Evolutionary conservation across 2,329 filamentous ascomycete genomes (phyloP), one percentile per base, ranked within the genome.

Genomic region (Graphilbum ipis-grandicollis): DNA sequence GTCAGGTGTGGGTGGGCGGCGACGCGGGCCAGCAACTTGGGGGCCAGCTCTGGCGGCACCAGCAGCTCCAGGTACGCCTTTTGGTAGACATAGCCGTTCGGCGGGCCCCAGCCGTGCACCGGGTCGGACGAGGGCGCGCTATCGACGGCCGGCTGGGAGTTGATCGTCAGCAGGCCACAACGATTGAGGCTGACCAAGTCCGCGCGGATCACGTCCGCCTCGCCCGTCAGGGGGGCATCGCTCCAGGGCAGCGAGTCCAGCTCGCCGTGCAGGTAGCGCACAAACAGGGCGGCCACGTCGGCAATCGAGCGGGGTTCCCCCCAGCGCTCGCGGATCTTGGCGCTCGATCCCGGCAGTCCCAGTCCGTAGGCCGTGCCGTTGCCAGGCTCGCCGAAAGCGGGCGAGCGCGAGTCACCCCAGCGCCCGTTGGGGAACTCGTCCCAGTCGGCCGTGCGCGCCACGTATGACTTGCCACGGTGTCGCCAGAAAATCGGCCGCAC

Each of bases 401-500:
- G 90, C 40, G 88, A 96, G 45, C 90, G 74, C 36, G 86, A 88
- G 57, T 98, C 90, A 58, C 90, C 92, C 90, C 90, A 98, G 56
- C 90, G 80, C 33, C 90, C 90, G 64, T 98, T 98, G 39, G 90
- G 90, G 50, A 94, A 98, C 56, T 98, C 90, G 50, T 98, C 90
- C 90, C 90, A 98, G 48, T 94, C 88, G 54, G 94, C 86, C 1
- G 90, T 98, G 38, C 90, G 83, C 39, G 84, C 76, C 38, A 98
- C 77, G 50, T 98, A 98, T 4, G 86, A 93, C 52, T 90, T 85
- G 59, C 93, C 90, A 40, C 90, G 75, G 60, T 96, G 94, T 48
- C 88, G 78, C 90, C 90, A 98, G 68, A 98, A 98, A 47, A 98
- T 93, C 25, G 90, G 90, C 37, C 90, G 82, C 31, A 98, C 90